Evolutionary conservation across 1,139 yeast genomes (phyloP).

Genomic region (Yarrowia galli): DNA sequence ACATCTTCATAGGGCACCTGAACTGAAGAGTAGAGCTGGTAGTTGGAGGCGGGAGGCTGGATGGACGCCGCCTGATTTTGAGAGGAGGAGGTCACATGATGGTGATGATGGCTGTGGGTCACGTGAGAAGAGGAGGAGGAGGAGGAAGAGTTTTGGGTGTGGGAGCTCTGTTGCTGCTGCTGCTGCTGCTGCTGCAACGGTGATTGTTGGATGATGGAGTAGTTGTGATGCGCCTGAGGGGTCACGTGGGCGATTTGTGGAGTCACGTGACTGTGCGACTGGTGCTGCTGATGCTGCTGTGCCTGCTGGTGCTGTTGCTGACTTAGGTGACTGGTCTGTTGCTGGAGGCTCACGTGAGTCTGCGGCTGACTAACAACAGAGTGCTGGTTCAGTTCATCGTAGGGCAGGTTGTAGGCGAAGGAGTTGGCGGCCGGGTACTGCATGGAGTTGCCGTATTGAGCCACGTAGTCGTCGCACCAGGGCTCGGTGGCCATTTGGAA

Average conservation of each 20-base stretch:
- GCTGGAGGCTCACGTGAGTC: constrained; percentile 5
- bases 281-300: background rate
- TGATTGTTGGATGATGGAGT: background rate
- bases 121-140: background rate
- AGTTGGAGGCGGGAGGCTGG: constrained; percentile 1
- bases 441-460: constrained; percentile 14
- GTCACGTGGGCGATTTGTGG: constrained; percentile 5
- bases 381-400: constrained; percentile 9
- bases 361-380: constrained; percentile 2
- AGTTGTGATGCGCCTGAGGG: background rate
- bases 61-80: background rate
- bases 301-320: background rate
- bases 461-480: constrained; percentile 36
- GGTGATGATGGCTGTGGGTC: constrained; percentile 1
- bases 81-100: background rate
- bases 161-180: background rate
- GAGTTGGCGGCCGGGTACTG: constrained; percentile 14
- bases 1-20: constrained; percentile 24
- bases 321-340: background rate
- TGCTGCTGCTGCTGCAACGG: constrained; percentile 7
- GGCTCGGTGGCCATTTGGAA: constrained; percentile 37
- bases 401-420: constrained; percentile 26
- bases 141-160: background rate
- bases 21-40: background rate
- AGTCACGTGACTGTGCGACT: constrained; percentile 1